phyloP scores from a whole-genome alignment of 257 asterid species.

The Paraleonurus japonicus region DNA sequence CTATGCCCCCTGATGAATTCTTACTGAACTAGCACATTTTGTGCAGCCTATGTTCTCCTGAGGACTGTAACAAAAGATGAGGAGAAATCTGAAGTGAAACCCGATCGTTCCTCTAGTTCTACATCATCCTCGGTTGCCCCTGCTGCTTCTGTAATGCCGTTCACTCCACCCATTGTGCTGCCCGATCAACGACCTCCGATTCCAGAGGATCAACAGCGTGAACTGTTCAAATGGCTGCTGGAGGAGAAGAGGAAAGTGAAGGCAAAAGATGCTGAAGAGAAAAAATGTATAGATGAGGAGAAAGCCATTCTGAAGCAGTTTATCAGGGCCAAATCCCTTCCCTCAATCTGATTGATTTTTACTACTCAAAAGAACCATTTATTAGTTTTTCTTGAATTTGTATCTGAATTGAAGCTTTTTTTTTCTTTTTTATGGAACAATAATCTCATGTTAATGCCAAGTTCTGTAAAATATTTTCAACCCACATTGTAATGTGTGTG shows the following conservation, averaged over 20 bases:
- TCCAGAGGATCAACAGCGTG: conserved; percentile 70
- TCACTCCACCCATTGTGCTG: conserved; percentile 27
- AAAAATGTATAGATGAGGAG: conserved; percentile 79
- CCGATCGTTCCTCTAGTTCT: conserved; percentile 33
- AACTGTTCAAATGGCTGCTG: conserved; percentile 74
- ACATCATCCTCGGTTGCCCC: conserved; percentile 33
- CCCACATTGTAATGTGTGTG: neutral
- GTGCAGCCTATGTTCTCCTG: conserved; percentile 59
- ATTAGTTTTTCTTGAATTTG: conserved; percentile 11
- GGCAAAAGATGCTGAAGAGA: conserved; percentile 73
- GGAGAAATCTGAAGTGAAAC: conserved; percentile 32
- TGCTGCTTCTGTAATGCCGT: conserved; percentile 34
- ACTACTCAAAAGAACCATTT: conserved; percentile 3
- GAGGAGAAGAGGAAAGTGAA: conserved; percentile 81
- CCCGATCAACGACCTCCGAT: conserved; percentile 53
- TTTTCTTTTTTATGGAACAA: neutral
- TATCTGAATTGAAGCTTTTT: neutral
- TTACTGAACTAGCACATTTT: conserved; percentile 3
- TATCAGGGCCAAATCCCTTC: conserved; percentile 64
- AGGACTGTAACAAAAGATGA: conserved; percentile 50
- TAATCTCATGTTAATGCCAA: neutral
- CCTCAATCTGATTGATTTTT: conserved; percentile 30
- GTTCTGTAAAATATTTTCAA: neutral
- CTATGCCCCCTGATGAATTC: neutral
- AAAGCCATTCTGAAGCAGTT: conserved; percentile 79